Evolutionary conservation across 2,329 filamentous ascomycete genomes (phyloP), one percentile per base, ranked within the genome.

Genomic region (Colletotrichum somersetense): DNA sequence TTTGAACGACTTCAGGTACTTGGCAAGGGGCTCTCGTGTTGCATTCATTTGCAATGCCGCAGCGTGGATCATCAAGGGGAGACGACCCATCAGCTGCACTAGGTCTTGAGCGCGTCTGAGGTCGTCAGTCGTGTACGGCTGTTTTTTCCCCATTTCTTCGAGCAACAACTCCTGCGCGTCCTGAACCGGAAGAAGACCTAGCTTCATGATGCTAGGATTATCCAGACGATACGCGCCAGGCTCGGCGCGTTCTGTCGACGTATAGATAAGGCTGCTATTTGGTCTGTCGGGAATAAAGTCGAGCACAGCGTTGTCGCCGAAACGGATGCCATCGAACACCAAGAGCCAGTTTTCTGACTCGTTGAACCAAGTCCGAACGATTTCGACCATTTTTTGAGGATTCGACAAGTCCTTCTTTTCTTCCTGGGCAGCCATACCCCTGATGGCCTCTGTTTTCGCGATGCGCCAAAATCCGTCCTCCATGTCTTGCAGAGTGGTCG

Each of bases 61-160:
- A 0, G 91, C 88, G 75, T 92, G 90, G 26, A 93, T 91, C 74
- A 91, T 91, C 8, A 93, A 82, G 0, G 91, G 91, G 18, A 93
- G 81, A 66, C 89, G 87, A 30, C 89, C 89, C 81, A 92, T 90
- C 57, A 91, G 80, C 55, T 87, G 85, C 1, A 92, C 91, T 20
- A 93, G 77, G 71, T 92, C 87, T n/a, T 83, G 85, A 0, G 90
- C 90, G 67, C 89, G 87, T 46, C 81, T 82, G 11, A 84, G 78
- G 74, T 93, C 90, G 42, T 89, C 86, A 14, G 83, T 80, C 0
- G 83, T 87, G 77, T 81, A 85, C 0, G 90, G 88, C 67, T 85
- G 81, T 72, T 82, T 87, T 75, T 89, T 90, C 14, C 87, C 88
- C 72, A 92, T 84, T 75, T 92, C 90, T 16, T 88, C 85, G 56